Base-by-base conservation (phyloP, 257 asterid genomes). In the Capsicum baccatum region DNA sequence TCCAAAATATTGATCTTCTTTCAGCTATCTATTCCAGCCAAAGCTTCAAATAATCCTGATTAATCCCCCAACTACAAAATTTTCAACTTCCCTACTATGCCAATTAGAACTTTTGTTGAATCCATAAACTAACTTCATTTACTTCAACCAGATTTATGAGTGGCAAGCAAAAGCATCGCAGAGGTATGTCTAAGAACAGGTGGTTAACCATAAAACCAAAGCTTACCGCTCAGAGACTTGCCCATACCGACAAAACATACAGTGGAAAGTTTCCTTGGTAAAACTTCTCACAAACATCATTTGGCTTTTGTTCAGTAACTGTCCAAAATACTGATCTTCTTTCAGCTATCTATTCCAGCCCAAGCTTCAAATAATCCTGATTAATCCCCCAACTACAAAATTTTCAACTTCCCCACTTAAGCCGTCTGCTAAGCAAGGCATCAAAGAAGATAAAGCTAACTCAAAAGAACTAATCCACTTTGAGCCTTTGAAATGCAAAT, bases 381-480 rank as follows among this genome's bases (percentile, higher is more conserved):
- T 78, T 54, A 3, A 71, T 39, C 17, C 79, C 58, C 58, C 79
- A 44, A 47, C 57, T 42, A 78, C 15, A 78, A 78, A 54, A 37
- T 52, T 52, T 78, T 15, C 48, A 52, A 54, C 26, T 9, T 78
- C 15, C 64, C 64, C n/a, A 33, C 47, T 78, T 54, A 78, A 11
- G 0, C 81, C 48, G 14, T 78, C 81, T 26, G 64, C 81, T 54
- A 54, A 54, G 62, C 50, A 54, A 54, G 64, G 81, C n/a, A 54
- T 26, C 64, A 78, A 33, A 78, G 81, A 63, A 78, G 80, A 55
- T 52, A 83, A 81, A 63, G 19, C 42, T 68, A 37, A 66, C 67
- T 73, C 80, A 54, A 68, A 83, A 54, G 50, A 14, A 17, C 64
- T 78, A 33, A 54, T 13, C 81, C 50, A 54, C 81, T 33, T 78